These are phyloP conservation scores for Pleurotus platypus DNA, from an alignment of 768 basidiomycete species.

Conservation along the genomic window DNA sequence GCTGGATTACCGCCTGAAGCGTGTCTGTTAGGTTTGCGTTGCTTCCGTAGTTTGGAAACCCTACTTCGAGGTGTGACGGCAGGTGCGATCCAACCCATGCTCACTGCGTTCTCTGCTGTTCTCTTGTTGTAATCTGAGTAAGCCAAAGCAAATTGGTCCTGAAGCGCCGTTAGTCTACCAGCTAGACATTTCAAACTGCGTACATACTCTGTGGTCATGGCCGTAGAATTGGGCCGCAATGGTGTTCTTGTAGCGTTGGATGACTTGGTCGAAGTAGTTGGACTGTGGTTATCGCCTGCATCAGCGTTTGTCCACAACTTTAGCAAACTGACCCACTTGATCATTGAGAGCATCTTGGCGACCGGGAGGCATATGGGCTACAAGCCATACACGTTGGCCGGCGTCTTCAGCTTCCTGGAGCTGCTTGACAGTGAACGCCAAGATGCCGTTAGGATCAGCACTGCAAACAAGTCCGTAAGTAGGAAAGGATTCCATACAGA, in stretches of 20 bases:
- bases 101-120: conserved; percentile 40
- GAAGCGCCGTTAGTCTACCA: background rate
- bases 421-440: conserved; percentile 49
- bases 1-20: conserved; percentile 48
- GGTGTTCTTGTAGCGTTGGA: conserved; percentile 55
- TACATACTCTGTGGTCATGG: conserved; percentile 45
- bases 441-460: conserved; percentile 58
- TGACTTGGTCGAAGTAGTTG: conserved; percentile 60
- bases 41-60: conserved; percentile 11
- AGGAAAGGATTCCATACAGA: conserved; percentile 12
- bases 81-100: conserved; percentile 48
- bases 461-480: background rate
- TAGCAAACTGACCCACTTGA: conserved; percentile 30
- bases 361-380: conserved; percentile 56
- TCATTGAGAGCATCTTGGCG: conserved; percentile 44
- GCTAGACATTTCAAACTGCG: background rate
- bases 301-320: too few species aligned
- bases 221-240: conserved; percentile 64
- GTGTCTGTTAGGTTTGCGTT: background rate
- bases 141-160: conserved; percentile 59
- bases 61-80: conserved; percentile 55
- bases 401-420: conserved; percentile 58
- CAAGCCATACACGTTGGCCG: conserved; percentile 60
- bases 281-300: conserved; percentile 30
- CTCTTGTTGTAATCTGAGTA: conserved; percentile 52